Base-by-base conservation (phyloP, 139 green algal species). In the Chlamydomonas sp. region DNA sequence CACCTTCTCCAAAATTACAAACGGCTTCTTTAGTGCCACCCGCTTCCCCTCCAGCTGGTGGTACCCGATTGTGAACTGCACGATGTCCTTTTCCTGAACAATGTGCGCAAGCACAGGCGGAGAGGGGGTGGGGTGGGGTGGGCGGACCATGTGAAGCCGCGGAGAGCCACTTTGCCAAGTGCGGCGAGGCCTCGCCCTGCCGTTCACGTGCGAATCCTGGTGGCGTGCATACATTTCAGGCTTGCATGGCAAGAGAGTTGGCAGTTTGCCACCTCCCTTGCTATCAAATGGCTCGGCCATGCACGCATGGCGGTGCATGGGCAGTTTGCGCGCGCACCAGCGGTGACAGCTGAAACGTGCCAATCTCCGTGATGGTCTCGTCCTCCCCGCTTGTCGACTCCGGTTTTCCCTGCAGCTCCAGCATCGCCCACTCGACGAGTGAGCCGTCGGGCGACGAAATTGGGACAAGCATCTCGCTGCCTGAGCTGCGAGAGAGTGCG, bases 1-100 rank as follows among this genome's bases (percentile, higher is more conserved):
- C 65, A 62, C 39, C 65, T 71, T 82, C 67, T 87, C 65, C 6
- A 96, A 66, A 20, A 96, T 78, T 0, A 80, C 88, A 35, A 96
- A 67, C 0, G 90, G 88, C 62, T 95, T 94, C 59, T 91, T 95
- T 28, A 96, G 69, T 5, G 66, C n/a, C 38, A 91, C 50, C 13
- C 72, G 50, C 63, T 88, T 90, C 33, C 90, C 90, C 59, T 92
- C 89, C 22, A 95, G 62, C 49, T 92, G 83, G 60, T 96, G 90
- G 67, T 92, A 91, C 1, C 89, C 90, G 22, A 96, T 84, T 0
- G 76, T 88, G 20, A 96, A 70, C 28, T 84, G 62, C 5, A 94
- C 58, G 0, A 69, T 39, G 1, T 84, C 84, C 54, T 84, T 63
- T 34, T 81, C 75, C 81, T 84, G 75, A 35, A 49, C 33, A 6